Evolutionary conservation across 768 basidiomycete species (phyloP).

Genomic region (Dendrothele bispora): DNA sequence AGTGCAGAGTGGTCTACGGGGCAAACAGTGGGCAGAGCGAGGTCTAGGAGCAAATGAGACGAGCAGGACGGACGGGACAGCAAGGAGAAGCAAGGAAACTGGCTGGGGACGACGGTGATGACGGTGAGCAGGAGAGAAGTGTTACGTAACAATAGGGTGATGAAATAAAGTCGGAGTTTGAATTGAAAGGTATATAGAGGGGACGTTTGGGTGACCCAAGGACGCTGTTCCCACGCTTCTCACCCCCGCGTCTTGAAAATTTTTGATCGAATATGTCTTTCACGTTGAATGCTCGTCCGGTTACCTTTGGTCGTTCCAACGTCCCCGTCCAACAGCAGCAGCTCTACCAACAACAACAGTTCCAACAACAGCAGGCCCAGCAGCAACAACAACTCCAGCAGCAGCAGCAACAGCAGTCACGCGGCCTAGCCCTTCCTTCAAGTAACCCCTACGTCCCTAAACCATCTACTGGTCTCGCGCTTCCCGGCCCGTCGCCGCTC

Average conservation of each 20-base stretch:
- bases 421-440: conserved; percentile 59
- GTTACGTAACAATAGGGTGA: too few relatives aligned
- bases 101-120: too few relatives aligned
- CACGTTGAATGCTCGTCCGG: conserved; percentile 7
- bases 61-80: too few relatives aligned
- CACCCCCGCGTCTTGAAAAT: conserved; percentile 3
- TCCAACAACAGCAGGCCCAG: conserved; percentile 11
- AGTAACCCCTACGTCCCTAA: conserved; percentile 48
- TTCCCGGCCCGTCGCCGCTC: conserved; percentile 56
- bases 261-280: conserved; percentile 5
- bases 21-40: too few relatives aligned
- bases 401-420: conserved; percentile 16
- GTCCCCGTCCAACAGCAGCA: conserved; percentile 3
- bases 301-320: conserved; percentile 9
- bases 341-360: conserved; percentile 6
- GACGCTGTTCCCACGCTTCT: conserved; percentile 4
- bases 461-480: conserved; percentile 40
- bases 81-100: too few relatives aligned
- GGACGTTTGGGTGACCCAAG: not conserved
- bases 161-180: not conserved
- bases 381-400: conserved; percentile 17
- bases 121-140: too few relatives aligned
- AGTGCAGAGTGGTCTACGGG: too few relatives aligned
- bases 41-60: too few relatives aligned
- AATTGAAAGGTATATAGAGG: not conserved